phyloP scores from a whole-genome alignment of 805 yeast genomes.

The Candida vartiovaarae region DNA sequence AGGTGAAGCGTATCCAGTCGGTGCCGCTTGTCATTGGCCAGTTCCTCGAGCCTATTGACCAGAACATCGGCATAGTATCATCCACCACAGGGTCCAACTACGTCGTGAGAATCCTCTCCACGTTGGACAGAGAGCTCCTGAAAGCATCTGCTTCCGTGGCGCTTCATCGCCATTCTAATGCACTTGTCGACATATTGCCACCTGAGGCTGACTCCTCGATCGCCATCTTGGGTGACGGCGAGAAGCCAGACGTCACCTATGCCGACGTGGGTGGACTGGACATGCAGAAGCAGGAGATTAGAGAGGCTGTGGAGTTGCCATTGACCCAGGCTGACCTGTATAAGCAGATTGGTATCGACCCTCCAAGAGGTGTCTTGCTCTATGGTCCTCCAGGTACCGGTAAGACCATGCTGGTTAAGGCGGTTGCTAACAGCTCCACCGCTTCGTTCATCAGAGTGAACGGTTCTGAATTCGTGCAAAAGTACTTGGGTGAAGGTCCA shows the following conservation, averaged over 20 bases:
- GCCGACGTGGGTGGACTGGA: slow-evolving; percentile 99
- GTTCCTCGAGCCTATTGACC: slow-evolving; percentile 95
- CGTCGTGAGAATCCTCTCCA: slow-evolving; percentile 90
- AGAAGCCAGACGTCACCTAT: slow-evolving; percentile 86
- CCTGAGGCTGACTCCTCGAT: slow-evolving; percentile 98
- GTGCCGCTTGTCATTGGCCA: slow-evolving; percentile 98
- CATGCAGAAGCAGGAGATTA: slow-evolving; percentile 97
- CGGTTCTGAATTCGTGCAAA: slow-evolving; percentile 97
- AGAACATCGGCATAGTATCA: slow-evolving; percentile 92
- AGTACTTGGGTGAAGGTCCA: slow-evolving; percentile 98
- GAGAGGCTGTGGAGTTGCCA: slow-evolving; percentile 98
- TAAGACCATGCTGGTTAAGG: slow-evolving; percentile 97
- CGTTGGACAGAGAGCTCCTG: slow-evolving; percentile 88
- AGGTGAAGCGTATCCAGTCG: slow-evolving; percentile 93
- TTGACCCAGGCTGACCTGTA: slow-evolving; percentile 92
- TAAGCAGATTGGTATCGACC: slow-evolving; percentile 97
- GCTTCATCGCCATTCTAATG: slow-evolving; percentile 96
- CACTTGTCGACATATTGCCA: slow-evolving; percentile 93
- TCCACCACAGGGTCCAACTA: slow-evolving; percentile 97
- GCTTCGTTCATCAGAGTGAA: slow-evolving; percentile 95
- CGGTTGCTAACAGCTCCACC: slow-evolving; percentile 94
- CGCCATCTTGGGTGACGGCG: slow-evolving; percentile 89
- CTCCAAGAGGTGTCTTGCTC: slow-evolving; percentile 94
- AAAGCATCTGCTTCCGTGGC: slow-evolving; percentile 96
- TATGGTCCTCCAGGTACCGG: slow-evolving; percentile 99